A percentile compares a stretch with the other conserved stretches of the same genome.
Evolutionary conservation across 169 alveolate genomes (phyloP).

Genomic region (Babesia sp.): DNA sequence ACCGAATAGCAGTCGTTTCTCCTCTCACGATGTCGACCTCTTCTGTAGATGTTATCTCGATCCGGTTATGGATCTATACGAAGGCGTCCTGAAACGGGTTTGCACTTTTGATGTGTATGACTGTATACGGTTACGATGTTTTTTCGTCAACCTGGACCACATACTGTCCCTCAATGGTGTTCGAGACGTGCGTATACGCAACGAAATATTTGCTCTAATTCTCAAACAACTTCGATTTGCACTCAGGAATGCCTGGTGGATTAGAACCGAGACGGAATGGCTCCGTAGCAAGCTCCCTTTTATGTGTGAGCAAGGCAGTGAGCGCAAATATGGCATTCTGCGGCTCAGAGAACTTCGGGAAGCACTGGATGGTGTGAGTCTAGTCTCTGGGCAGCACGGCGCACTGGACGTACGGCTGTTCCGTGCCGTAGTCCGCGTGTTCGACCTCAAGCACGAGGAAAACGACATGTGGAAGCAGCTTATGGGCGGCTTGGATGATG

Average conservation of each 20-base stretch:
- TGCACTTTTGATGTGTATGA: slow-evolving; percentile 28
- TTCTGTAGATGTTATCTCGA: slow-evolving; percentile 53
- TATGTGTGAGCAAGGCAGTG: neutral
- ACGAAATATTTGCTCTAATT: slow-evolving; percentile 32
- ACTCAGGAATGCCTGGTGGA: slow-evolving; percentile 64
- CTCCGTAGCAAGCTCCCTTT: slow-evolving; percentile 43
- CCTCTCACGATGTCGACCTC: slow-evolving; percentile 4
- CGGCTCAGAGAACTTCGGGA: slow-evolving; percentile 4
- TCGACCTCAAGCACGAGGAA: slow-evolving; percentile 8
- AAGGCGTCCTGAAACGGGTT: slow-evolving; percentile 39
- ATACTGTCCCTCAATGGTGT: slow-evolving; percentile 11
- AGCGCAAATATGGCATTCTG: neutral
- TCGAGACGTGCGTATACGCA: slow-evolving; percentile 28
- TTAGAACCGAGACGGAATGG: slow-evolving; percentile 8
- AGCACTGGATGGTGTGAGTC: slow-evolving; percentile 11
- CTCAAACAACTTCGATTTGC: slow-evolving; percentile 40
- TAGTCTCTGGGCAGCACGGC: slow-evolving; percentile 27
- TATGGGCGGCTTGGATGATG: slow-evolving; percentile 4
- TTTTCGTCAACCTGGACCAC: slow-evolving; percentile 45
- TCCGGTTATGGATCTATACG: slow-evolving; percentile 32
- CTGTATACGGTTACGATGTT: slow-evolving; percentile 42
- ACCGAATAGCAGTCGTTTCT: neutral
- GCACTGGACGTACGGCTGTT: neutral
- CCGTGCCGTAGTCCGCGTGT: slow-evolving; percentile 15
- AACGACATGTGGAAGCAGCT: slow-evolving; percentile 27